A percentile compares a stretch with the other conserved stretches of the same genome.
Evolutionary conservation across 2,329 filamentous ascomycete species (phyloP).

Genomic region (Phialocephala sp.): DNA sequence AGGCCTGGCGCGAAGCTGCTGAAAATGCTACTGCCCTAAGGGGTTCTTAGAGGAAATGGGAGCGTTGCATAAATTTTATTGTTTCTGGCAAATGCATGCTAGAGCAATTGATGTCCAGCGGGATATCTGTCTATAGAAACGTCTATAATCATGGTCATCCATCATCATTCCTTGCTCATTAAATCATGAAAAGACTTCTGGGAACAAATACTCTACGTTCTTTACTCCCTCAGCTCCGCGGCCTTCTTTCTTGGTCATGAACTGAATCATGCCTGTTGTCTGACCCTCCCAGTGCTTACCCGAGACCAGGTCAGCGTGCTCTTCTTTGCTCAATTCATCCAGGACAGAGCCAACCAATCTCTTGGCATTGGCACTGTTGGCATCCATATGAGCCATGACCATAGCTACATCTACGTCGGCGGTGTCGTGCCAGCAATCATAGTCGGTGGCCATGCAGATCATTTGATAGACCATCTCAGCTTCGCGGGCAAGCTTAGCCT

Average conservation of each 20-base stretch:
- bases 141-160: slow-evolving; percentile 10
- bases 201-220: slow-evolving; percentile 87
- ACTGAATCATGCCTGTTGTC: slow-evolving; percentile 76
- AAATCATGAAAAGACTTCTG: slow-evolving; percentile 53
- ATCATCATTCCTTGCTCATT: neutral
- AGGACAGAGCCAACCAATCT: slow-evolving; percentile 85
- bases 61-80: neutral
- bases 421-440: slow-evolving; percentile 93
- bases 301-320: slow-evolving; percentile 75
- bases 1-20: too few species aligned
- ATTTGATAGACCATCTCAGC: slow-evolving; percentile 97
- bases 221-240: slow-evolving; percentile 75
- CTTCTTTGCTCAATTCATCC: slow-evolving; percentile 80
- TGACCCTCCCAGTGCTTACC: slow-evolving; percentile 83
- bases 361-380: slow-evolving; percentile 87
- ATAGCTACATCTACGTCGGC: slow-evolving; percentile 92
- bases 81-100: neutral
- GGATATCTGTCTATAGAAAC: slow-evolving; percentile 10
- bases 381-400: slow-evolving; percentile 96
- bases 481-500: slow-evolving; percentile 94
- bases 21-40: neutral
- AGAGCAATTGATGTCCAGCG: slow-evolving; percentile 8
- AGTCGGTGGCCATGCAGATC: slow-evolving; percentile 99
- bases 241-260: slow-evolving; percentile 81
- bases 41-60: neutral